phyloP scores from a whole-genome alignment of 169 alveolate species.

The Hepatocystis sp. region DNA sequence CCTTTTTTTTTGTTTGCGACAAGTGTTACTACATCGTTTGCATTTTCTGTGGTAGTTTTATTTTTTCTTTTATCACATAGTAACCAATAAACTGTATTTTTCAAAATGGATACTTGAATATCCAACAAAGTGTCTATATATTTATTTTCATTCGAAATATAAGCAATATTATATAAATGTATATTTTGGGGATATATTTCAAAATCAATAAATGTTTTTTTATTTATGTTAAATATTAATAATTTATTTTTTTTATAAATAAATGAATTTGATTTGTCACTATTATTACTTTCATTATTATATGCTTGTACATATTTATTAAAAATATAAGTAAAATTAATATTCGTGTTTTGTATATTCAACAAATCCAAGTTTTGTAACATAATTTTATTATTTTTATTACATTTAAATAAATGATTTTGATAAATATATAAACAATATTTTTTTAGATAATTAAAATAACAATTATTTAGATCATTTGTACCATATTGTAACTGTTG shows the following conservation, averaged over 20 bases:
- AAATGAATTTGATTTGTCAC: conserved; percentile 1
- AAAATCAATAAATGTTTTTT: conserved; percentile 69
- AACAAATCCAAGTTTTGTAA: conserved; percentile 13
- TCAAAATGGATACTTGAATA: conserved; percentile 31
- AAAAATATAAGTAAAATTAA: conserved; percentile 13
- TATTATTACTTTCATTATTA: no score
- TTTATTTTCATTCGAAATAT: conserved; percentile 37
- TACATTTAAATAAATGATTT: not conserved
- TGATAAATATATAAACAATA: conserved; percentile 36
- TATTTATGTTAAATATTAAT: conserved; percentile 51
- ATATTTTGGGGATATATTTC: conserved; percentile 69
- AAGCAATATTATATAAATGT: conserved; percentile 59
- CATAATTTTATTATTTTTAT: no score
- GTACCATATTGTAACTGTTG: conserved; percentile 5
- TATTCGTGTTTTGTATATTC: conserved; percentile 5
- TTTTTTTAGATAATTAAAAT: conserved; percentile 50
- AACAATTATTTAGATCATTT: conserved; percentile 17
- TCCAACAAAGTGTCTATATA: conserved; percentile 24
- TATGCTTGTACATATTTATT: conserved; percentile 12
- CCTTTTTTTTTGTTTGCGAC: not conserved
- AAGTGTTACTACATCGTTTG: conserved; percentile 1
- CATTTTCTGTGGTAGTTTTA: not conserved
- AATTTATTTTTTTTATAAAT: conserved; percentile 38
- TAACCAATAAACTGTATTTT: conserved; percentile 55
- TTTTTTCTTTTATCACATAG: no score